phyloP scores from a whole-genome alignment of 345 rosid genomes.

The Anastatica hierochuntica region DNA sequence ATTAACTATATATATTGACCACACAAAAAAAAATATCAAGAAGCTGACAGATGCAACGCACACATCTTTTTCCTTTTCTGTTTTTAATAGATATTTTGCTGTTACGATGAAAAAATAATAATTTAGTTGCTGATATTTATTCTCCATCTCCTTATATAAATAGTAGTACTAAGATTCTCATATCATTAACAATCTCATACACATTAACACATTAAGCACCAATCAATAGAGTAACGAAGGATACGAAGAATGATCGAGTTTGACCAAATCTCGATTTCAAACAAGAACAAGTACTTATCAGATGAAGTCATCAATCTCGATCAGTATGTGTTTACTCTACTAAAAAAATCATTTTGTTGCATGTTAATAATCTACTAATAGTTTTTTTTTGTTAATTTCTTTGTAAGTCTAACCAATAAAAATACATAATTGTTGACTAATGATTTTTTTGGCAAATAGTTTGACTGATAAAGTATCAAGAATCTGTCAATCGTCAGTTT shows the following conservation, averaged over 20 bases:
- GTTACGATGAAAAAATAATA: no score
- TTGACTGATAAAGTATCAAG: no score
- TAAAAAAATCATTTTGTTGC: no score
- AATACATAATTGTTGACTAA: no score
- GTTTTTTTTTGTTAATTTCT: no score
- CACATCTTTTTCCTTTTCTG: no score
- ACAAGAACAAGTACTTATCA: slow-evolving; percentile 2
- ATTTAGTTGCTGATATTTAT: neutral
- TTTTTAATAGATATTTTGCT: no score
- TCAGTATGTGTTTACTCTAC: slow-evolving; percentile 9
- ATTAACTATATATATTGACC: neutral
- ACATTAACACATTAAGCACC: neutral
- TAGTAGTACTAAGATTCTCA: neutral
- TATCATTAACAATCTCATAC: neutral
- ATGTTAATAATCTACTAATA: no score
- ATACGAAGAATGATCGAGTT: neutral
- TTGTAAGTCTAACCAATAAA: no score
- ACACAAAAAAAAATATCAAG: neutral
- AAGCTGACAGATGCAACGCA: neutral
- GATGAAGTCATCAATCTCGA: slow-evolving; percentile 25
- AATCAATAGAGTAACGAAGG: neutral
- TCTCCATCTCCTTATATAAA: slow-evolving; percentile 4
- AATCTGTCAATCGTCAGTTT: no score
- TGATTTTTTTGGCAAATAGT: no score
- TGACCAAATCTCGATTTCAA: neutral